Conservation (phyloP, 352 stramenopile species). For the Pythium rishiriense region DNA sequence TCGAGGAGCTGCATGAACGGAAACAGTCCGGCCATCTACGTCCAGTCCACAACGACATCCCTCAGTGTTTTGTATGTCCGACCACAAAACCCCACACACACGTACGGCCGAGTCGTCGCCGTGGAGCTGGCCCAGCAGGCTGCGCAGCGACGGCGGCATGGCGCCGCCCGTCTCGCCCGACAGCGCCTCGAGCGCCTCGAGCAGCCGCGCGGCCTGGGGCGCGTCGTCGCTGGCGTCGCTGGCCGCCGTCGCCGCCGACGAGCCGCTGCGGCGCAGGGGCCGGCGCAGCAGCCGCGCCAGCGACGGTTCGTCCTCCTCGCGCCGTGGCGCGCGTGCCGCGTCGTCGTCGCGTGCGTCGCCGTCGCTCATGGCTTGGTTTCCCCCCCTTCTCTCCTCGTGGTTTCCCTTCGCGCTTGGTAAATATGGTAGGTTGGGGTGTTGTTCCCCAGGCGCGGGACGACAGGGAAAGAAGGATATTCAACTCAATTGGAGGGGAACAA, state of each 20-base stretch:
- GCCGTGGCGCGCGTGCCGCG: background rate
- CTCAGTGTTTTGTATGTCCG: background rate
- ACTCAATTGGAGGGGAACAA: too few relatives aligned
- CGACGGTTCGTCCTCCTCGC: background rate
- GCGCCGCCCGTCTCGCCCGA: conserved; percentile 35
- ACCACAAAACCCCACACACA: background rate
- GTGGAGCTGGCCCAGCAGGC: conserved; percentile 30
- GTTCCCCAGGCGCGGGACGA: background rate
- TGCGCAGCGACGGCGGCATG: conserved; percentile 47
- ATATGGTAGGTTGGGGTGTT: background rate
- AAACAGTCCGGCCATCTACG: conserved; percentile 43
- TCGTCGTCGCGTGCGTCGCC: conserved; percentile 18
- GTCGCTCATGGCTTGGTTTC: conserved; percentile 12
- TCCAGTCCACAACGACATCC: background rate
- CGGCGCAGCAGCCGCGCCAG: conserved; percentile 6
- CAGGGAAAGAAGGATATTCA: conserved; percentile 12
- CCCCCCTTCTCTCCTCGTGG: background rate
- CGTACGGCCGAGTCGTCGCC: conserved; percentile 20
- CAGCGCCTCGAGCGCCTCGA: conserved; percentile 59
- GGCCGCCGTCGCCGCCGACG: background rate
- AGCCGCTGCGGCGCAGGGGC: conserved; percentile 12
- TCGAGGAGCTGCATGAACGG: conserved; percentile 60
- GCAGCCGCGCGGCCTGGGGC: conserved; percentile 34
- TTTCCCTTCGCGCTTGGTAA: background rate
- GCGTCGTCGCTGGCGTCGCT: conserved; percentile 3